phyloP scores from a whole-genome alignment of 495 filamentous ascomycete species.

The Cudoniella acicularis region DNA sequence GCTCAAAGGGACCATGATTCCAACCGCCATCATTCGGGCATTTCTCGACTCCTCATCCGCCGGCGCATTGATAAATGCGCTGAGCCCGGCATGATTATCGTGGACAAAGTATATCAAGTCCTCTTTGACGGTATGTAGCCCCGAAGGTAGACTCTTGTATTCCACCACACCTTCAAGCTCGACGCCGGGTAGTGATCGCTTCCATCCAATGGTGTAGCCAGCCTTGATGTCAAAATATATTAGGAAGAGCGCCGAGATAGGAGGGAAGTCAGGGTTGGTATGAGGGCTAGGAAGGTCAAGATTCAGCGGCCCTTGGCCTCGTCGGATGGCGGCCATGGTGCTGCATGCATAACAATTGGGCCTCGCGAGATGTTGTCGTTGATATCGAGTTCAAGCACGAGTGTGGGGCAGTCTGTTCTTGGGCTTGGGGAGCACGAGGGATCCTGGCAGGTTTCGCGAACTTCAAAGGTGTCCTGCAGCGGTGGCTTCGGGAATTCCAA shows the following conservation, averaged over 20 bases:
- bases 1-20: constrained; percentile 79
- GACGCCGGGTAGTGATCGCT: constrained; percentile 65
- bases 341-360: neutral
- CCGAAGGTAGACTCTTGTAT: constrained; percentile 91
- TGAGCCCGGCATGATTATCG: constrained; percentile 76
- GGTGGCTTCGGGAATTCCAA: too few species aligned
- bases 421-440: too few species aligned
- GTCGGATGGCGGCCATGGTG: constrained; percentile 29
- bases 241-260: constrained; percentile 78
- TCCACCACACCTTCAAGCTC: constrained; percentile 87
- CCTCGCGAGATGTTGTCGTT: neutral
- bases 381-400: neutral
- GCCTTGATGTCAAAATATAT: constrained; percentile 84
- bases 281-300: constrained; percentile 30
- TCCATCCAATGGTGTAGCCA: constrained; percentile 86
- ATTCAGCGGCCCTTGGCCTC: constrained; percentile 46
- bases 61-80: constrained; percentile 85
- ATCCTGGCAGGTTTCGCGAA: neutral
- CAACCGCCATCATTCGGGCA: constrained; percentile 89
- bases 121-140: constrained; percentile 80
- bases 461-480: neutral
- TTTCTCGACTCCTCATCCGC: constrained; percentile 73
- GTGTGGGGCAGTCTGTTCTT: neutral
- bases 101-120: constrained; percentile 95
- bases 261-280: constrained; percentile 52